Conservation (phyloP, 2,329 filamentous ascomycete genomes). For the Trichophyton verrucosum region DNA sequence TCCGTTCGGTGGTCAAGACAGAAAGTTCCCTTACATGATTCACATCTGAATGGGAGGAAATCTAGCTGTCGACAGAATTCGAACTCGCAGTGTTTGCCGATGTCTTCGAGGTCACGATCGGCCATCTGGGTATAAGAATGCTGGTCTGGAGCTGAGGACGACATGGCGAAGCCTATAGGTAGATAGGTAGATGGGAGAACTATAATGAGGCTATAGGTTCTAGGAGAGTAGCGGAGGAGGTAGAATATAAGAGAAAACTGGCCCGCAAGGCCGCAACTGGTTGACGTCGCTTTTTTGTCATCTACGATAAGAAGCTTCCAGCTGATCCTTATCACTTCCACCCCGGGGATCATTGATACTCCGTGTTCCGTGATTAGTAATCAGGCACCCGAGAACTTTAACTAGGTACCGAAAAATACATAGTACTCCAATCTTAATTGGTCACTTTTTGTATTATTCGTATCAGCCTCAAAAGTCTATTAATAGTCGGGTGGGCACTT, state of each 20-base stretch:
- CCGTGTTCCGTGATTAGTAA: background rate
- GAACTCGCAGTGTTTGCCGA: conserved; percentile 85
- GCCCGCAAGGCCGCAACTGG: background rate
- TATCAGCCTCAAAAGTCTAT: background rate
- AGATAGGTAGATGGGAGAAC: no score
- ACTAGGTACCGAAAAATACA: background rate
- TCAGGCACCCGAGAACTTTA: background rate
- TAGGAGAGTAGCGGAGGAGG: background rate
- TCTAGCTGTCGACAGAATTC: conserved; percentile 88
- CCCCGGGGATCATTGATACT: background rate
- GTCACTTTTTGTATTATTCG: background rate
- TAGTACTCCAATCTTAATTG: background rate
- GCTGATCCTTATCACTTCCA: background rate
- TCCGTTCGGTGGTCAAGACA: conserved; percentile 92
- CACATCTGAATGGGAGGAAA: conserved; percentile 88
- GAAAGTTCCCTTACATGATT: conserved; percentile 71
- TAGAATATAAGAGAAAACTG: background rate
- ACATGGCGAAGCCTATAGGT: conserved; percentile 2
- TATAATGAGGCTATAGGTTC: background rate
- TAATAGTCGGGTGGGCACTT: no score
- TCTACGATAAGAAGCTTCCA: conserved; percentile 2
- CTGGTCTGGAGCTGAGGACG: conserved; percentile 4
- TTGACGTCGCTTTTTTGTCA: background rate
- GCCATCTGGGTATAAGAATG: conserved; percentile 27
- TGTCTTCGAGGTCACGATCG: conserved; percentile 65